These are phyloP conservation scores for Jimgerdemannia lactiflua DNA, from an alignment of 192 early-diverging fungal species.

Conservation along the genomic window DNA sequence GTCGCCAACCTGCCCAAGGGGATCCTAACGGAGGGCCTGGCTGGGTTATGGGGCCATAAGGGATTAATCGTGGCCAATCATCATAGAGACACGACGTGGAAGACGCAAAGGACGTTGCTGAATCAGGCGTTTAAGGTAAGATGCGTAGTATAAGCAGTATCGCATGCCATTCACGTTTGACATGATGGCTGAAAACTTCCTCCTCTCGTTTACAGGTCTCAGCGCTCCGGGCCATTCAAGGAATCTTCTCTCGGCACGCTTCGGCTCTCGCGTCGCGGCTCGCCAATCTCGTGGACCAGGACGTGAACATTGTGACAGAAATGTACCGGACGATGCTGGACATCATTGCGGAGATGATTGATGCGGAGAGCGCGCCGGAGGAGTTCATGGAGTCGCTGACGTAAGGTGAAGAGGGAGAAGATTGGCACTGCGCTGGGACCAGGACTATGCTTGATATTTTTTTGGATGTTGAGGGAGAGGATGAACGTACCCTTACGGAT, in stretches of 20 bases:
- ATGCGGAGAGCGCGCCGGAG: slow-evolving; percentile 3
- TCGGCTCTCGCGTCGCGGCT: not conserved
- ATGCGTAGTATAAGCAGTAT: not conserved
- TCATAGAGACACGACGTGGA: not conserved
- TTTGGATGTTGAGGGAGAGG: slow-evolving; percentile 10
- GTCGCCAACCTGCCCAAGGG: too few relatives aligned
- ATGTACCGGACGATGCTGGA: slow-evolving; percentile 2
- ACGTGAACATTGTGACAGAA: not conserved
- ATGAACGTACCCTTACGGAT: slow-evolving; percentile 6
- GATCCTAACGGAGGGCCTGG: too few relatives aligned
- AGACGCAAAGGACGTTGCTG: slow-evolving; percentile 7
- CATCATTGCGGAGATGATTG: slow-evolving; percentile 15
- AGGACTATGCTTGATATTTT: slow-evolving; percentile 7
- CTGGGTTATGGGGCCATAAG: too few relatives aligned
- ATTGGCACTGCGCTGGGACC: not conserved
- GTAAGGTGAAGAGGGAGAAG: not conserved
- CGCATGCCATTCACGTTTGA: not conserved
- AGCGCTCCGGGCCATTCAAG: not conserved
- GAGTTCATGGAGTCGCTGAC: slow-evolving; percentile 10
- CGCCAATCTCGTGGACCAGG: not conserved
- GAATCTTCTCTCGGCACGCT: not conserved
- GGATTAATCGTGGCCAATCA: too few relatives aligned
- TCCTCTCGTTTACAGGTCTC: too few relatives aligned
- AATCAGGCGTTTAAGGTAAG: slow-evolving; percentile 12
- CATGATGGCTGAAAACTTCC: not conserved